Evolutionary conservation across 345 rosid genomes (phyloP).

Genomic region (Euphorbia lathyris): DNA sequence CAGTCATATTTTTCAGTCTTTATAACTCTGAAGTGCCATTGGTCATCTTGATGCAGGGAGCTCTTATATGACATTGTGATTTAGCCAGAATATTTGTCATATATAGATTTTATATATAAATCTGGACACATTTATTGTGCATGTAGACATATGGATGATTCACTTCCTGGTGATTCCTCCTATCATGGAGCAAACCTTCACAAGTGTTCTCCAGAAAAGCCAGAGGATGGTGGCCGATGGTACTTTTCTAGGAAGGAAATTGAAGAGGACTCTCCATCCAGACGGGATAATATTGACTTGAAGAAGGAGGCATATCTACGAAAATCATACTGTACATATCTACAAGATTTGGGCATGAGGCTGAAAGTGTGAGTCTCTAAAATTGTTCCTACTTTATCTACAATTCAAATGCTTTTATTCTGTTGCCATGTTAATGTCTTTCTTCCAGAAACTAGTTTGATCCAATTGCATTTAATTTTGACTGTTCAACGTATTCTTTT

Average conservation of each 20-base stretch:
- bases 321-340: slow-evolving; percentile 93
- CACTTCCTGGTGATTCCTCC: slow-evolving; percentile 23
- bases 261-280: slow-evolving; percentile 87
- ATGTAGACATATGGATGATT: slow-evolving; percentile 10
- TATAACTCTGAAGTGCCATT: not conserved
- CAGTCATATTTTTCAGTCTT: not conserved
- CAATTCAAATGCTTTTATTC: not conserved
- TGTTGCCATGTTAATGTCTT: not conserved
- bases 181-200: slow-evolving; percentile 40
- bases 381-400: slow-evolving; percentile 1
- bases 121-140: not conserved
- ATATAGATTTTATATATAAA: slow-evolving; percentile 8
- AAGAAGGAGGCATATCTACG: slow-evolving; percentile 92
- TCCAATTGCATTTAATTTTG: not conserved
- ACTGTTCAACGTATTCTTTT: not conserved
- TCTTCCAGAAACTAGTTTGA: not conserved
- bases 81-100: not conserved
- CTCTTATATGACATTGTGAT: not conserved
- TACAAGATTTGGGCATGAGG: slow-evolving; percentile 97
- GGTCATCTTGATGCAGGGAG: slow-evolving; percentile 8
- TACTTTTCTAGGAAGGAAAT: slow-evolving; percentile 86
- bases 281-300: slow-evolving; percentile 82
- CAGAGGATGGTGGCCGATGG: slow-evolving; percentile 70
- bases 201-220: slow-evolving; percentile 47
- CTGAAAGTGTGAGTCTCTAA: slow-evolving; percentile 63